Evolutionary conservation across 2,329 filamentous ascomycete genomes (phyloP).

Genomic region (Aureobasidium sp.): DNA sequence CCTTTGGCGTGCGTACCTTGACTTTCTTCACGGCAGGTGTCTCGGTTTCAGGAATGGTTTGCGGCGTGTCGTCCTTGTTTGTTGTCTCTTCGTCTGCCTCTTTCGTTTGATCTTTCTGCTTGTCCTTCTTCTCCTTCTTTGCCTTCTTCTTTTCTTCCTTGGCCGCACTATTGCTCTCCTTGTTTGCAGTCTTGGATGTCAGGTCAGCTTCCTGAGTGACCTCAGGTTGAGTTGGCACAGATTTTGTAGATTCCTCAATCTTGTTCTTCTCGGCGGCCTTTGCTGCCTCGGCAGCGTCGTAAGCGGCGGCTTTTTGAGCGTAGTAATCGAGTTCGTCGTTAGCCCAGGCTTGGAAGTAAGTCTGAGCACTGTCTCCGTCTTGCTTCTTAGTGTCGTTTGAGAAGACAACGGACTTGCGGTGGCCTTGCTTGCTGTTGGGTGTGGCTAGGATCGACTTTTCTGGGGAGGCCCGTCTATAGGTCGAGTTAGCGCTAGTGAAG

Average conservation of each 20-base stretch:
- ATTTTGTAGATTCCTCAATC: neutral
- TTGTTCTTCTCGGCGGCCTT: conserved; percentile 16
- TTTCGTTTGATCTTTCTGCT: conserved; percentile 22
- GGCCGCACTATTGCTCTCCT: conserved; percentile 24
- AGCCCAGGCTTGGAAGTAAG: conserved; percentile 44
- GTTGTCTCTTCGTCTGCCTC: conserved; percentile 19
- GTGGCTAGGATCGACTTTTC: conserved; percentile 7
- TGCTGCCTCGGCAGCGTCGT: conserved; percentile 20
- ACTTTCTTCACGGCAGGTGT: conserved; percentile 1
- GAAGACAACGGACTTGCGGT: conserved; percentile 55
- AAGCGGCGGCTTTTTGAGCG: conserved; percentile 1
- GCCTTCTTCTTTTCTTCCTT: conserved; percentile 4
- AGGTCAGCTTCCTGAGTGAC: neutral
- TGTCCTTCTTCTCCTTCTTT: conserved; percentile 28
- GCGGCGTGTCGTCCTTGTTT: neutral
- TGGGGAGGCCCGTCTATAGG: conserved; percentile 1
- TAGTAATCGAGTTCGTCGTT: conserved; percentile 17
- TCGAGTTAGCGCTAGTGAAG: neutral
- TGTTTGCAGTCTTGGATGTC: conserved; percentile 5
- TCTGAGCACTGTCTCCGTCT: conserved; percentile 47
- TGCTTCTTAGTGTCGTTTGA: conserved; percentile 52
- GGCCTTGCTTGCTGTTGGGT: conserved; percentile 16
- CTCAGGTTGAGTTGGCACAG: neutral
- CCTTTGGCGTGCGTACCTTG: conserved; percentile 16
- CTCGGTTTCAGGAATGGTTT: neutral